A percentile compares a stretch with the other conserved stretches of the same genome.
Conservation (phyloP, 805 yeast genomes). For the Metschnikowia lunata region DNA sequence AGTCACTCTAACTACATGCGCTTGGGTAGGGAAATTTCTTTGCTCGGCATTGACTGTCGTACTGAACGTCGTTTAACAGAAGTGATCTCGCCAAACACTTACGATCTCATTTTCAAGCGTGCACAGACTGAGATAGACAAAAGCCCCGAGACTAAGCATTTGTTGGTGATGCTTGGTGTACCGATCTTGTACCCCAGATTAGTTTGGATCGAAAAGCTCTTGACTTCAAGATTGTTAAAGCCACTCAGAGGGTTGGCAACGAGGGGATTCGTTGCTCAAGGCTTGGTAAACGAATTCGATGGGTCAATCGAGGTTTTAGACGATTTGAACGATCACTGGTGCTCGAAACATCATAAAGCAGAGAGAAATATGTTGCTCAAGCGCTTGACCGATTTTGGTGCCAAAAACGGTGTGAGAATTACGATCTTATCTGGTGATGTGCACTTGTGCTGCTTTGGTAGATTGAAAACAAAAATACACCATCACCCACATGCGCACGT, state of each 20-base stretch:
- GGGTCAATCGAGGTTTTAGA: conserved; percentile 89
- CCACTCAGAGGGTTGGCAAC: conserved; percentile 62
- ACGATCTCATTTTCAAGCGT: conserved; percentile 57
- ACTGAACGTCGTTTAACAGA: conserved; percentile 73
- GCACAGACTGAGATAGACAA: conserved; percentile 51
- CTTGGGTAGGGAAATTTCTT: conserved; percentile 67
- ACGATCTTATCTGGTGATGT: conserved; percentile 93
- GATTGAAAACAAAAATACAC: conserved; percentile 58
- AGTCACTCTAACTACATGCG: conserved; percentile 69
- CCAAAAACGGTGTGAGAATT: conserved; percentile 59
- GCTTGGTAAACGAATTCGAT: conserved; percentile 86
- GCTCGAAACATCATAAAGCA: conserved; percentile 76
- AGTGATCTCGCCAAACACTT: conserved; percentile 53
- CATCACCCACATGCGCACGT: conserved; percentile 36
- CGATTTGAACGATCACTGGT: conserved; percentile 96
- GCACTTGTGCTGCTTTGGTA: conserved; percentile 80
- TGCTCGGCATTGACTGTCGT: conserved; percentile 86
- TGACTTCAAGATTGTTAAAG: conserved; percentile 52
- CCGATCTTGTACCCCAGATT: conserved; percentile 93
- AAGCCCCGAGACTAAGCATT: conserved; percentile 62
- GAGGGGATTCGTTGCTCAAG: conserved; percentile 56
- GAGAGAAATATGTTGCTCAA: conserved; percentile 74
- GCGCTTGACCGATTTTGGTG: conserved; percentile 61
- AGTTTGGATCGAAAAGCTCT: conserved; percentile 81
- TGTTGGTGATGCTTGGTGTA: conserved; percentile 82